These are phyloP conservation scores for Cyclospora cayetanensis DNA, from an alignment of 169 alveolate genomes.

Conservation along the genomic window DNA sequence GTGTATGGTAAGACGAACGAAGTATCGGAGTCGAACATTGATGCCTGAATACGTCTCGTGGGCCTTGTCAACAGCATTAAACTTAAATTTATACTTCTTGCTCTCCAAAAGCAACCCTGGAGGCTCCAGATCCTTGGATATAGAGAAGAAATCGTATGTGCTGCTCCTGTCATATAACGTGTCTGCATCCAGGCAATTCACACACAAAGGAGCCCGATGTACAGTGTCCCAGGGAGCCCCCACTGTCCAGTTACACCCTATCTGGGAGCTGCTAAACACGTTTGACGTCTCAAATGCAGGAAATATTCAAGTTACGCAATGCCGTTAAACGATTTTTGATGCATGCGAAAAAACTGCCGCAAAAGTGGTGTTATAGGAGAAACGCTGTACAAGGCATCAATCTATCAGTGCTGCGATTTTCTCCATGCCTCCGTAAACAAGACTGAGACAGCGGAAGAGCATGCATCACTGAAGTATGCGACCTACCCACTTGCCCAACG, in stretches of 20 bases:
- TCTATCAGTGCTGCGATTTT: neutral
- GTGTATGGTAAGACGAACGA: conserved; percentile 92
- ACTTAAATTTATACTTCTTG: conserved; percentile 92
- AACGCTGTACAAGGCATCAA: neutral
- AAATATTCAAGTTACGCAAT: too few relatives aligned
- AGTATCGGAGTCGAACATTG: conserved; percentile 90
- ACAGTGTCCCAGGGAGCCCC: too few relatives aligned
- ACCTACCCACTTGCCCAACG: conserved; percentile 94
- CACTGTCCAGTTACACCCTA: too few relatives aligned
- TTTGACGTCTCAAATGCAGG: too few relatives aligned
- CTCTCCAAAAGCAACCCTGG: conserved; percentile 95
- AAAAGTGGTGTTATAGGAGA: neutral
- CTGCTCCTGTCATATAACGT: conserved; percentile 90
- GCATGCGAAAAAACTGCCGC: too few relatives aligned
- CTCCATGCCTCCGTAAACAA: neutral
- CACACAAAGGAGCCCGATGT: too few relatives aligned
- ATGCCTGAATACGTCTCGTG: conserved; percentile 98
- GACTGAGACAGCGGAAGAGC: neutral
- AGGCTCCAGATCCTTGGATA: conserved; percentile 96
- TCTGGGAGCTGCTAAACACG: too few relatives aligned
- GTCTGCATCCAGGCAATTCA: conserved; percentile 84
- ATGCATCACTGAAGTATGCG: neutral
- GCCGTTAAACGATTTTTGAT: too few relatives aligned
- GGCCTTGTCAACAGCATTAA: conserved; percentile 96
- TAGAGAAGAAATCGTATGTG: conserved; percentile 95